Percentiles rank a stretch among this genome's conserved stretches.
These are phyloP conservation scores for Euphrasia confusa DNA, from an alignment of 257 asterid species.

Conservation along the genomic window DNA sequence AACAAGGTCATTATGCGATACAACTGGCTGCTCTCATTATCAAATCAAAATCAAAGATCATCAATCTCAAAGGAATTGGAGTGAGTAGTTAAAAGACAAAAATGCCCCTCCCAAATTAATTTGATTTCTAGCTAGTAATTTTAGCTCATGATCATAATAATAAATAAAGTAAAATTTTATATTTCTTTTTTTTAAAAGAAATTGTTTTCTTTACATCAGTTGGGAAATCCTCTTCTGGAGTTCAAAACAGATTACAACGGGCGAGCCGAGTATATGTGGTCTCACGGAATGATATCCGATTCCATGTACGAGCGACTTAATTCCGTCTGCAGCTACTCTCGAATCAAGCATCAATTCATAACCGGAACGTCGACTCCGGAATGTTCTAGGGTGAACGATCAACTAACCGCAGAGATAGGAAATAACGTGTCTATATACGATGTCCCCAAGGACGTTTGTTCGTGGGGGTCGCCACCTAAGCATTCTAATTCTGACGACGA, in stretches of 20 bases:
- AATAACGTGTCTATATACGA: slow-evolving; percentile 48
- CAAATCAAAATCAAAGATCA: slow-evolving; percentile 39
- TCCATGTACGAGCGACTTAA: slow-evolving; percentile 37
- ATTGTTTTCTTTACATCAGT: slow-evolving; percentile 28
- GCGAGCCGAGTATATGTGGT: slow-evolving; percentile 59
- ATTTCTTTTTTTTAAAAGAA: too few relatives aligned
- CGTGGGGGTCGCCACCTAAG: slow-evolving; percentile 30
- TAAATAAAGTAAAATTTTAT: too few relatives aligned
- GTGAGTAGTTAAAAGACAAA: slow-evolving; percentile 31
- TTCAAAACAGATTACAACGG: slow-evolving; percentile 58
- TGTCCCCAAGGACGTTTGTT: slow-evolving; percentile 71
- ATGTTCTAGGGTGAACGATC: slow-evolving; percentile 31
- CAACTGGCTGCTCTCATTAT: slow-evolving; percentile 43
- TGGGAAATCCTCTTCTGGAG: slow-evolving; percentile 80
- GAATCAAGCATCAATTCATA: slow-evolving; percentile 35
- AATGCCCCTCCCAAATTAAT: background rate
- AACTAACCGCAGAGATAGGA: slow-evolving; percentile 36
- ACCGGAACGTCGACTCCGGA: slow-evolving; percentile 26
- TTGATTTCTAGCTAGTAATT: too few relatives aligned
- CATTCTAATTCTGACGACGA: background rate
- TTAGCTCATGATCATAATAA: too few relatives aligned
- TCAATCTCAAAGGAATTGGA: slow-evolving; percentile 55
- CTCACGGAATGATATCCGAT: slow-evolving; percentile 85
- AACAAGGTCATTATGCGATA: slow-evolving; percentile 53
- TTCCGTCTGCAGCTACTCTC: slow-evolving; percentile 54